phyloP scores from a whole-genome alignment of 2,329 filamentous ascomycete species.

The Fusarium anthophilum region DNA sequence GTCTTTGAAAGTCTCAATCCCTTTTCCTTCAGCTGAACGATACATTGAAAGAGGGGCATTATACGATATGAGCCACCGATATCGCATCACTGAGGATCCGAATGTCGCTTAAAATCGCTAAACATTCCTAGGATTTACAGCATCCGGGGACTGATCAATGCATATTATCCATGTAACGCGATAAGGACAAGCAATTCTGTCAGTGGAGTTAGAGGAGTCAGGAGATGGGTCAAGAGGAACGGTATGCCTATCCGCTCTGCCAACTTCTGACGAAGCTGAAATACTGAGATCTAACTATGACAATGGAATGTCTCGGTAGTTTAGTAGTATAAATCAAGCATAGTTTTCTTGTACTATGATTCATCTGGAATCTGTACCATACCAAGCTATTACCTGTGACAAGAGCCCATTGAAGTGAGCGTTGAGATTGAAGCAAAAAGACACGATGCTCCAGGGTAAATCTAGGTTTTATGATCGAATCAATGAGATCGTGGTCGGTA shows the following conservation, averaged over 20 bases:
- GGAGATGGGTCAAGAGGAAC: neutral
- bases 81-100: conserved; percentile 12
- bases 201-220: neutral
- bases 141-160: neutral
- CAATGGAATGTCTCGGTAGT: neutral
- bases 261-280: neutral
- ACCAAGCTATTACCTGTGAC: neutral
- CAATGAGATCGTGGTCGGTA: neutral
- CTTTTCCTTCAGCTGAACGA: neutral
- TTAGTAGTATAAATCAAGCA: neutral
- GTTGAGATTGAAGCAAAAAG: neutral
- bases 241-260: neutral
- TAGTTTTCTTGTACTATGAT: neutral
- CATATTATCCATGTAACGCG: neutral
- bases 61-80: neutral
- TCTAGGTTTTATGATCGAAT: neutral
- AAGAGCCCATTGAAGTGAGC: neutral
- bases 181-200: conserved; percentile 5
- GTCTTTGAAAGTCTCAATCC: neutral
- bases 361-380: neutral
- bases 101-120: conserved; percentile 23
- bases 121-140: neutral
- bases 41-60: neutral
- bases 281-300: neutral
- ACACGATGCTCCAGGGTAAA: conserved; percentile 1